Evolutionary conservation across 257 asterid genomes (phyloP).

Genomic region (Nicotiana undulata): DNA sequence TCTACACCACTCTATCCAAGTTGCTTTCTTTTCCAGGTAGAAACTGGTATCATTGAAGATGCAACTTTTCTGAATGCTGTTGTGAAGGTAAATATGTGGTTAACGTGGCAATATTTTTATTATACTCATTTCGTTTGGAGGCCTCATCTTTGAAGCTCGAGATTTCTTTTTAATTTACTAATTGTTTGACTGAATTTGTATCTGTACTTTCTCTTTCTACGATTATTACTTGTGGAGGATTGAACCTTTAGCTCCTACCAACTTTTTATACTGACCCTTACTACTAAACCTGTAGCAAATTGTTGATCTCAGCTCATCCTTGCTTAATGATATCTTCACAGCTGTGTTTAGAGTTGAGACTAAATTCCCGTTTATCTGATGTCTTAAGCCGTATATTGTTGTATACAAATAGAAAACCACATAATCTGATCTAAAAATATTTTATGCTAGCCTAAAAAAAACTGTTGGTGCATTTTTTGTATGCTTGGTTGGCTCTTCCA

Average conservation of each 20-base stretch:
- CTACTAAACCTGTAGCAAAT: background rate
- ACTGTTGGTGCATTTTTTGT: background rate
- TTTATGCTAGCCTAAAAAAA: background rate
- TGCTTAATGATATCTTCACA: background rate
- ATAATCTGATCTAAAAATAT: background rate
- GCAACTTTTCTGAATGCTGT: conserved; percentile 79
- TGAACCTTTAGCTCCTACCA: background rate
- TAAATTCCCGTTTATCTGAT: background rate
- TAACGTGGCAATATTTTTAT: background rate
- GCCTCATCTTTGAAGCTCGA: background rate
- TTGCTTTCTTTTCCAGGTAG: conserved; percentile 41
- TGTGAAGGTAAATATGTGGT: conserved; percentile 55
- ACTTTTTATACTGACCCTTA: background rate
- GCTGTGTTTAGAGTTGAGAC: background rate
- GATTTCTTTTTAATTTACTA: background rate
- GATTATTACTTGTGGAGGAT: background rate
- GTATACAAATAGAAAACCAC: background rate
- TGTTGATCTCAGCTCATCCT: background rate
- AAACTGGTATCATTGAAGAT: conserved; percentile 58
- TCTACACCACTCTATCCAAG: background rate
- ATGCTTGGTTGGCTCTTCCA: background rate
- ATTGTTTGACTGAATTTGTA: background rate
- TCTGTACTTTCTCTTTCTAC: background rate
- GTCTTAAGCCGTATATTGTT: background rate
- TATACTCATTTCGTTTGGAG: background rate